Evolutionary conservation across 2,329 filamentous ascomycete genomes (phyloP).

Genomic region (Tolypocladium nubicola): DNA sequence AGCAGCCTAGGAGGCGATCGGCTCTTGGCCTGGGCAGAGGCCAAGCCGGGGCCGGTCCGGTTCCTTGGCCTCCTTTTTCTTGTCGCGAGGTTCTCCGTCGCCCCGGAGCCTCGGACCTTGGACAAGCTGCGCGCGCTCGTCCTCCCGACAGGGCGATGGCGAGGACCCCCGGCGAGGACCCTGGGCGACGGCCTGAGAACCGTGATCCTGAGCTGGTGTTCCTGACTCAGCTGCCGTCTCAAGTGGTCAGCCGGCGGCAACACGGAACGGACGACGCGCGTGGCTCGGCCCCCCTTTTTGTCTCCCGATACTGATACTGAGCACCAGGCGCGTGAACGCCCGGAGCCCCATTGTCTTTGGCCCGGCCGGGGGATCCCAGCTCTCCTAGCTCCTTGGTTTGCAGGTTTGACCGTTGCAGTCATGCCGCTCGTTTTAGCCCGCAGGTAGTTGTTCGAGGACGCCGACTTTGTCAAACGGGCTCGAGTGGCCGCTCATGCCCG

Average conservation of each 20-base stretch:
- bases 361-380: not conserved
- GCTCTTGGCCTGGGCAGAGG: not conserved
- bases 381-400: not conserved
- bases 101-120: no score
- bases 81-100: not conserved
- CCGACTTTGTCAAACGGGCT: not conserved
- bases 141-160: not conserved
- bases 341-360: not conserved
- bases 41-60: not conserved
- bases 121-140: no score
- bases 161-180: not conserved
- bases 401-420: not conserved
- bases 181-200: not conserved
- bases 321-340: not conserved
- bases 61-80: not conserved
- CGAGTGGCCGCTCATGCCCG: not conserved
- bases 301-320: not conserved
- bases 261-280: not conserved
- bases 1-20: conserved; percentile 6
- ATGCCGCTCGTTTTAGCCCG: not conserved
- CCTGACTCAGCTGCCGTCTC: conserved; percentile 1
- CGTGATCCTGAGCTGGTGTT: not conserved
- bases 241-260: not conserved
- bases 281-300: not conserved
- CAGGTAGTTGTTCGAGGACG: not conserved